A percentile compares a stretch with the other conserved stretches of the same genome.
Evolutionary conservation across 352 stramenopile genomes (phyloP).

Genomic region (Elongisporangium anandrum): DNA sequence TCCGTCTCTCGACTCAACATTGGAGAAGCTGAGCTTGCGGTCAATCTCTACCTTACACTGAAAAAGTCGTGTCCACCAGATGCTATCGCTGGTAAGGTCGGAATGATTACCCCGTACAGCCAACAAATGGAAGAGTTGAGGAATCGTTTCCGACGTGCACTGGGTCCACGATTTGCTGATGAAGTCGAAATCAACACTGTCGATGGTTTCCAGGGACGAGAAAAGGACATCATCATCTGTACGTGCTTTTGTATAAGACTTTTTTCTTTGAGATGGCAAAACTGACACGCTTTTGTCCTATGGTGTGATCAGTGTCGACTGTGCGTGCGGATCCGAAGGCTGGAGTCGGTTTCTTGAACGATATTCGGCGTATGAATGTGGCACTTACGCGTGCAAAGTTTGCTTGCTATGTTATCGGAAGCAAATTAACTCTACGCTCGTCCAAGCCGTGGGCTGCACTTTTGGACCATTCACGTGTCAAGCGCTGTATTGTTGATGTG

Average conservation of each 20-base stretch:
- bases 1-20: conserved; percentile 81
- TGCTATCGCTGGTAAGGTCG: conserved; percentile 73
- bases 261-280: background rate
- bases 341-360: conserved; percentile 86
- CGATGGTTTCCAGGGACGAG: conserved; percentile 89
- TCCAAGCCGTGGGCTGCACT: conserved; percentile 81
- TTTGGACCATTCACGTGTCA: conserved; percentile 63
- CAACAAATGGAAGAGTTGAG: conserved; percentile 87
- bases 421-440: conserved; percentile 71
- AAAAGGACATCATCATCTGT: conserved; percentile 92
- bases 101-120: conserved; percentile 89
- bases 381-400: conserved; percentile 85
- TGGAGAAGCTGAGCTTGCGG: conserved; percentile 75
- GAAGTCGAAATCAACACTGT: conserved; percentile 92
- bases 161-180: conserved; percentile 68
- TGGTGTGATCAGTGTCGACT: conserved; percentile 63
- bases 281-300: conserved; percentile 1
- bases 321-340: conserved; percentile 77
- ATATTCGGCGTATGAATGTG: conserved; percentile 89
- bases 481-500: conserved; percentile 81
- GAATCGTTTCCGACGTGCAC: conserved; percentile 42
- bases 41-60: conserved; percentile 86
- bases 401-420: conserved; percentile 86
- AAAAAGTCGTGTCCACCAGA: conserved; percentile 81
- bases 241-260: conserved; percentile 15